phyloP scores from a whole-genome alignment of 768 basidiomycete species.

The Clitopilus passeckerianus region DNA sequence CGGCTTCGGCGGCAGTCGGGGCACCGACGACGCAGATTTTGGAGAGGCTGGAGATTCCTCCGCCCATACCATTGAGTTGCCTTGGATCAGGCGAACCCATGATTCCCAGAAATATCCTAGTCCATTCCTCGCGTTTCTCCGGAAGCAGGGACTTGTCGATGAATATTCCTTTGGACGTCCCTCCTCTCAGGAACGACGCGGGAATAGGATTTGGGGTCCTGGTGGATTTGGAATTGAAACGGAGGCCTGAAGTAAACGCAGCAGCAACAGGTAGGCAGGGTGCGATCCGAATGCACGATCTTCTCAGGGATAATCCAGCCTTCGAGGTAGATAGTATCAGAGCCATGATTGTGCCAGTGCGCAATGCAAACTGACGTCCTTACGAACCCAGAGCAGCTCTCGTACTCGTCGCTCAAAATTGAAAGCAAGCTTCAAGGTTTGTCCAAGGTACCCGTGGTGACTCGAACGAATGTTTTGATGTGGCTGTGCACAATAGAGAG shows the following conservation, averaged over 20 bases:
- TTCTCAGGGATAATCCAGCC: too few species aligned
- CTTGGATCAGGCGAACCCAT: constrained; percentile 83
- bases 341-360: too few species aligned
- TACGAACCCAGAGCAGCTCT: too few species aligned
- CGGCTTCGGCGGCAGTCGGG: constrained; percentile 36
- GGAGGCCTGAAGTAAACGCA: background rate
- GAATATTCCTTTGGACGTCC: constrained; percentile 77
- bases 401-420: too few species aligned
- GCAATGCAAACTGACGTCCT: too few species aligned
- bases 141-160: constrained; percentile 53
- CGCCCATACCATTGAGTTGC: constrained; percentile 81
- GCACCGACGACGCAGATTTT: constrained; percentile 66
- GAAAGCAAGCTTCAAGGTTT: too few species aligned
- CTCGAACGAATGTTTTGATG: background rate
- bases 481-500: background rate
- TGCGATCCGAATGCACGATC: background rate
- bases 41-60: constrained; percentile 69
- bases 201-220: constrained; percentile 32
- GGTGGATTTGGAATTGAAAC: constrained; percentile 5
- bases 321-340: too few species aligned
- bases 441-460: too few species aligned
- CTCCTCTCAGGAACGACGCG: constrained; percentile 61
- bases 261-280: background rate
- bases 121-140: constrained; percentile 44
- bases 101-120: constrained; percentile 57